Evolutionary conservation across 768 basidiomycete genomes (phyloP), one percentile per base, ranked within the genome.

Genomic region (Cystofilobasidium capitatum): DNA sequence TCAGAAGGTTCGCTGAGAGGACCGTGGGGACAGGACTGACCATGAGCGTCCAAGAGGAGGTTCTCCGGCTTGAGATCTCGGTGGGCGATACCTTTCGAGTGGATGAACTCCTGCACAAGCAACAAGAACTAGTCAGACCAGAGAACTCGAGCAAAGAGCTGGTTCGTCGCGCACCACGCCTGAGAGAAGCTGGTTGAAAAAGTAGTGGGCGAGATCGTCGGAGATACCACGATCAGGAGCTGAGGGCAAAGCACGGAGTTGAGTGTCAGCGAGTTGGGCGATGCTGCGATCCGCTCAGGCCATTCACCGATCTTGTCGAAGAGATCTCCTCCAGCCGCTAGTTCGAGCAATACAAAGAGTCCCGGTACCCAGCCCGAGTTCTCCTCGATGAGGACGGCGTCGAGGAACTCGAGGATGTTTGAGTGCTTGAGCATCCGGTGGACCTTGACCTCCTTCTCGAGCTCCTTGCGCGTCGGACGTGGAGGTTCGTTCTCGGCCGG

Each of bases 61-160:
- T 99, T 99, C 76, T 99, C 96, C 0, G 96, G 96, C 74, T 99
- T 99, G 64, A 99, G 82, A 73, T 99, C 96, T 42, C 96, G 85
- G 75, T 99, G 96, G 72, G 90, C 93, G 24, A 99, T 88, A 2
- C 96, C 96, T 78, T 90, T 85, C 10, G 74, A 76, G 73, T 97
- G 93, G 36, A 97, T 87, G 76, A 88, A 94, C 36, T 81, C 80
- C 91, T 94, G 16, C 12, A 17, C 12, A 26, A 37, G 51, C 20
- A 10, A 58, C 24, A 29, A 54, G 40, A 13, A 5, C 22, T 0
- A 22, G 16, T n/a, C 1, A 20, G 24, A 44, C 37, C 20, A 29
- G 67, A 54, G 3, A 44, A 8, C 26, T 42, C 67, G 39, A 60
- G 59, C 58, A 47, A 8, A n/a, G 33, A 29, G 42, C 24, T 20